These are phyloP conservation scores for Apiospora kogelbergensis DNA, from an alignment of 2,329 filamentous ascomycete species.

Conservation along the genomic window DNA sequence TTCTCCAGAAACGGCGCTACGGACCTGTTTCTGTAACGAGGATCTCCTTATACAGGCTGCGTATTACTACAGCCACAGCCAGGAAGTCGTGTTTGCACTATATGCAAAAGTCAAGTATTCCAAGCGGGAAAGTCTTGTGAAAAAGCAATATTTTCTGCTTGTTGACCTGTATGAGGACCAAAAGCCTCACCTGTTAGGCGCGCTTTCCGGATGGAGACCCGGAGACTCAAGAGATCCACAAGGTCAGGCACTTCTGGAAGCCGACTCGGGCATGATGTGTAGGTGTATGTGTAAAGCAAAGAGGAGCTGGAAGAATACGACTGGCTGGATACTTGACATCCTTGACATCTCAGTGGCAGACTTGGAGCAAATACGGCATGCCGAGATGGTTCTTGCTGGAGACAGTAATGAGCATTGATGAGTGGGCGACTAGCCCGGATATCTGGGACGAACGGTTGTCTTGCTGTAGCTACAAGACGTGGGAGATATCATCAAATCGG, in stretches of 20 bases:
- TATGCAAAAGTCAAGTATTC: conserved; percentile 62
- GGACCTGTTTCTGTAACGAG: conserved; percentile 64
- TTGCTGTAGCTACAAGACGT: background rate
- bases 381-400: conserved; percentile 16
- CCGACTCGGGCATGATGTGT: conserved; percentile 22
- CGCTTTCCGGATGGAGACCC: conserved; percentile 26
- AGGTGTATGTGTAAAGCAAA: conserved; percentile 28
- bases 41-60: conserved; percentile 54
- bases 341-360: conserved; percentile 25
- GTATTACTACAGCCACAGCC: conserved; percentile 30
- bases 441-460: background rate
- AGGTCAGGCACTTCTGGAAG: conserved; percentile 26
- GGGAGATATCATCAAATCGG: background rate
- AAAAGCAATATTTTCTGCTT: conserved; percentile 64
- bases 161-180: conserved; percentile 60
- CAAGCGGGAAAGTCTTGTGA: conserved; percentile 47
- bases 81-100: conserved; percentile 55
- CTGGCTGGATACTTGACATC: conserved; percentile 27
- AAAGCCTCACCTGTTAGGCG: conserved; percentile 46
- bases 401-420: background rate
- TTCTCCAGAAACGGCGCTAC: conserved; percentile 44
- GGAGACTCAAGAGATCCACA: conserved; percentile 26
- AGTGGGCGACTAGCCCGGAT: background rate
- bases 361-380: conserved; percentile 25
- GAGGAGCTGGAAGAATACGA: conserved; percentile 22